phyloP scores from a whole-genome alignment of 331 rosid genomes.

The Acacia pycnantha region DNA sequence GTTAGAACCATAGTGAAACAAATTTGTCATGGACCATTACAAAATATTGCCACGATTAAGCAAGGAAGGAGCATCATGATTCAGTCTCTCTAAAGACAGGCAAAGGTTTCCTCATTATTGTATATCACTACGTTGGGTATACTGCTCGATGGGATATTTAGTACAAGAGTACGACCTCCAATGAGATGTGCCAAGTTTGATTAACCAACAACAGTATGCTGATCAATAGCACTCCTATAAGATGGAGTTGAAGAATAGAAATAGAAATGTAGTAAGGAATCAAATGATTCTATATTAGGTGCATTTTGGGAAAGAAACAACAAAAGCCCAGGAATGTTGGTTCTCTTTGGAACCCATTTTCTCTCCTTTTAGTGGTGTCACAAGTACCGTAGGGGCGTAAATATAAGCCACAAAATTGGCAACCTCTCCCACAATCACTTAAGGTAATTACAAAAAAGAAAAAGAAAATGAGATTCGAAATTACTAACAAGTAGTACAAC shows the following conservation, averaged over 20 bases:
- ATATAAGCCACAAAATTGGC: too few relatives aligned
- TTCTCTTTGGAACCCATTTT: background rate
- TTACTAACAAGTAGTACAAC: too few relatives aligned
- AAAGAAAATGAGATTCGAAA: too few relatives aligned
- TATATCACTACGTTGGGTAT: background rate
- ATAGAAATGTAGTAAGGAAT: background rate
- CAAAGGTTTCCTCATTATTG: background rate
- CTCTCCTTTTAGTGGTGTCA: too few relatives aligned
- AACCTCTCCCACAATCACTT: too few relatives aligned
- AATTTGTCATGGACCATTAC: constrained; percentile 20
- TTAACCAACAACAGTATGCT: background rate
- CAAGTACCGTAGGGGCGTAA: too few relatives aligned
- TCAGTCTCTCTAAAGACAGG: background rate
- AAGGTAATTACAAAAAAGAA: too few relatives aligned
- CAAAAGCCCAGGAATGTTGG: background rate
- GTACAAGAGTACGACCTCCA: constrained; percentile 2
- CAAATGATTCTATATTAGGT: background rate
- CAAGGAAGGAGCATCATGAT: background rate
- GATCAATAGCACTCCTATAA: background rate
- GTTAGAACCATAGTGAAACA: background rate
- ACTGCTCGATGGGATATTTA: background rate
- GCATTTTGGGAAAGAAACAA: background rate
- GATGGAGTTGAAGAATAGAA: background rate
- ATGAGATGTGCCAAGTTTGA: background rate
- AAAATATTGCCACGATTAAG: background rate